These are phyloP conservation scores for Solanum rostratum DNA, from an alignment of 257 asterid species.

Conservation along the genomic window DNA sequence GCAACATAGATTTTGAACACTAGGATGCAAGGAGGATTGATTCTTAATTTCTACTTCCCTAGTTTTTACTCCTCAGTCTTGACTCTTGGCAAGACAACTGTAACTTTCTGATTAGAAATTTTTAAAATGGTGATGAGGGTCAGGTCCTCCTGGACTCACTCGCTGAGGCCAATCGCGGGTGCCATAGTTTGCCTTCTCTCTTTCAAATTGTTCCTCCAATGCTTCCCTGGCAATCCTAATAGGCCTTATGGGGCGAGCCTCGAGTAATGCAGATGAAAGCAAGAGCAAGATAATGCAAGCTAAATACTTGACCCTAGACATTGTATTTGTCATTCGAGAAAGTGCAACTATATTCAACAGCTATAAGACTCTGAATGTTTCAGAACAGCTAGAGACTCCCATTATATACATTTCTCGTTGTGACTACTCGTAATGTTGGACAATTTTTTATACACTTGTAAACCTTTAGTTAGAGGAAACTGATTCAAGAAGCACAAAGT, in stretches of 20 bases:
- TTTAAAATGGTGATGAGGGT: conserved; percentile 56
- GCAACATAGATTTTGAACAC: not conserved
- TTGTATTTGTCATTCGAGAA: conserved; percentile 3
- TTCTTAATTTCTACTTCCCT: not conserved
- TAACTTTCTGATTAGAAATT: not conserved
- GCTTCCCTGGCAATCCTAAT: conserved; percentile 39
- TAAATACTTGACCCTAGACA: conserved; percentile 28
- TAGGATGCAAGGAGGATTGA: not conserved
- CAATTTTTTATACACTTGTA: not conserved
- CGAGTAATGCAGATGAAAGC: conserved; percentile 18
- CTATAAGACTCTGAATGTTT: not conserved
- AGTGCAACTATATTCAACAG: not conserved
- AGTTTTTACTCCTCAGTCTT: not conserved
- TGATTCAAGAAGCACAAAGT: conserved; percentile 12
- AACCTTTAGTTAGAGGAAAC: not conserved
- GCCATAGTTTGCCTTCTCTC: conserved; percentile 2
- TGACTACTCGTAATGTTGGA: not conserved
- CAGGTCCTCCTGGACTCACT: conserved; percentile 61
- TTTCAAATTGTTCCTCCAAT: conserved; percentile 24
- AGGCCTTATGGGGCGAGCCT: conserved; percentile 35
- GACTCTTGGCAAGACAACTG: not conserved
- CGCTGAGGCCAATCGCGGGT: conserved; percentile 31
- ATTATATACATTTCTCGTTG: conserved; percentile 13
- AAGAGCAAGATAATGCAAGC: conserved; percentile 27
- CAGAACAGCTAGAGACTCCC: not conserved